Evolutionary conservation across 257 asterid species (phyloP), one percentile per base, ranked within the genome.

Genomic region (Rhazya stricta): DNA sequence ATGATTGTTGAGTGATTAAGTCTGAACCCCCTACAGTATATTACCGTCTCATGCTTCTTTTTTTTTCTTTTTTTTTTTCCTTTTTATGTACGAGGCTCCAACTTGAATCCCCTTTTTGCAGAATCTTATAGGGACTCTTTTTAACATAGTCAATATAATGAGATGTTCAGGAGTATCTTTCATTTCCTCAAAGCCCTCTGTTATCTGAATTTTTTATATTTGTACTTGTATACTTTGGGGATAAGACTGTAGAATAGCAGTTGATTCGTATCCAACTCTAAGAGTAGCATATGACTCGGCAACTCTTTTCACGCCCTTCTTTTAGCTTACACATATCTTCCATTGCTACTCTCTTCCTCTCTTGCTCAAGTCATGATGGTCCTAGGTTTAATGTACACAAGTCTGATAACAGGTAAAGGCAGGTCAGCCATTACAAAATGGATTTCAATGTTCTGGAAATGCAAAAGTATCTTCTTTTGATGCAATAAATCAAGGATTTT

Each of bases 91-190:
- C 53, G 69, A 63, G 60, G 81, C 46, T 51, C 51, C n/a, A 39
- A 15, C 37, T 15, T 50, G 48, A 9, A 63, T 6, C 16, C 34
- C 56, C 37, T 72, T 78, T 78, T 72, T 71, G 70, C 77, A 78
- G 77, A 70, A 69, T 34, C 43, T 19, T 34, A 11, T 51, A 78
- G 81, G 77, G 43, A 70, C 32, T 61, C n/a, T 42, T 5, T 46
- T 46, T 9, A 71, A 60, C 10, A 21, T 27, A 25, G 76, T 77
- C 11, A 29, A 45, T 29, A 46, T 77, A 58, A 6, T 76, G 21
- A 56, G 19, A 18, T 69, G 75, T 5, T 69, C 18, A 2, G 15
- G 19, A 53, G 39, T 58, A 39, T 11, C 39, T 69, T 54, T 23
- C 16, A 19, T 18, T 76, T 51, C 50, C 69, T 66, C 27, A 36